Evolutionary conservation across 75 land plant species (phyloP), one percentile per base, ranked within the genome.

Genomic region (Ceratopteris richardii): DNA sequence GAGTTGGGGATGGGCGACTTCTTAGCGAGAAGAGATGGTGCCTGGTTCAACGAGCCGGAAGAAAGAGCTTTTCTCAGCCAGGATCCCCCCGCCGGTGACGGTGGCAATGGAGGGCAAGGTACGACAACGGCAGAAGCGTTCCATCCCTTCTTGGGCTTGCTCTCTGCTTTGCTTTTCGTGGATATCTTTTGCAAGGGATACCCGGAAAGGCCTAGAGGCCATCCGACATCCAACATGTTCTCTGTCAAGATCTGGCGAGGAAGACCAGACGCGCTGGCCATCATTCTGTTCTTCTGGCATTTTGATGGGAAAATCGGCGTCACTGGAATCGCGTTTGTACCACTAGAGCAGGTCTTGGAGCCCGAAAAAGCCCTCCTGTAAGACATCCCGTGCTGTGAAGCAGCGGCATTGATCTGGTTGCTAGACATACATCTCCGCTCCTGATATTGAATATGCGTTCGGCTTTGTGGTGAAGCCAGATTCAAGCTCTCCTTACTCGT

Each of bases 231-330:
- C 17, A 2, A 2, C 18, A 46, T 21, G 17, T 46, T 14, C 50
- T 18, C 22, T 21, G 50, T 17, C 50, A 46, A 2, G 2, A 18
- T 46, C 14, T 4, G 50, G 2, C 17, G 50, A 2, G 50, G 50
- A 2, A n/a, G 22, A 46, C 50, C 22, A 2, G 22, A 18, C 50
- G 22, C 50, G 4, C 22, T 46, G 3, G 7, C 37, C 3, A 33
- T 33, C 50, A 46, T 18, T 14, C 50, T 46, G 50, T 46, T 46
- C 50, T 46, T 46, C 14, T 46, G 50, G 50, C 50, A 46, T 17
- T 46, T 46, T 21, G 50, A n/a, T 2, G 50, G 50, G 17, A 46
- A 46, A 2, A 46, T 17, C 4, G 50, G 50, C 37, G 37, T 33
- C 7, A 33, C 37, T 9, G 37, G 7, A 9, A 33, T 33, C 37